Evolutionary conservation across 176 grass and related monocot species (phyloP), one percentile per base, ranked within the genome.

Genomic region (Saccharum officinarum): DNA sequence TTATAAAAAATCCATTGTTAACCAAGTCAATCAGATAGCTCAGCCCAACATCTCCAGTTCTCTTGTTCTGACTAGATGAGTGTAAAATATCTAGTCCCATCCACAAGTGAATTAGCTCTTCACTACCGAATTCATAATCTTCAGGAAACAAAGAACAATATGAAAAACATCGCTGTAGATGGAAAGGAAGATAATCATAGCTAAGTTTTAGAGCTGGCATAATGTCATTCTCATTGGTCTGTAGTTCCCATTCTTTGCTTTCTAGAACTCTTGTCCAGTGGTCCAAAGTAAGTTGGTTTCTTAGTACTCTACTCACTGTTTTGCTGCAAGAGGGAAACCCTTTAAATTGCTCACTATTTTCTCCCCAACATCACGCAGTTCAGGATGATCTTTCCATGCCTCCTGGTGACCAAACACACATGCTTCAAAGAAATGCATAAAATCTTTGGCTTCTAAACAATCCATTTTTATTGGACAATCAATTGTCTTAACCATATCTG

Each of bases 141-240:
- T 75, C 40, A 10, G 75, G 87, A 67, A 85, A 80, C 30, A 89
- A 10, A 42, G 59, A 39, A 74, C 74, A 85, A 22, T 55, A 55
- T 20, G 17, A 55, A 55, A 55, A 55, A 8, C 52, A 55, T 22
- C 7, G 1, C 8, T 55, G 52, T 3, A 55, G 52, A 55, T 55
- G 7, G 52, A 55, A 55, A 55, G 52, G 52, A 55, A 55, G 67
- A 46, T 79, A 67, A 8, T 67, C 15, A 71, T 89, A 89, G 47
- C 82, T 80, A 16, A 85, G 34, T 50, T 74, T 79, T 22, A 89
- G 30, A n/a, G 62, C 84, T 12, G 84, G 73, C 84, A 79, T 79
- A 33, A 86, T 86, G 15, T 74, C 84, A 61, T 71, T 59, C 3
- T 39, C 72, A 33, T 14, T 36, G 1, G 8, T 26, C 26, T 71